Base-by-base conservation (phyloP, 177 flowering plant genomes). In the Vitis hybrid region DNA sequence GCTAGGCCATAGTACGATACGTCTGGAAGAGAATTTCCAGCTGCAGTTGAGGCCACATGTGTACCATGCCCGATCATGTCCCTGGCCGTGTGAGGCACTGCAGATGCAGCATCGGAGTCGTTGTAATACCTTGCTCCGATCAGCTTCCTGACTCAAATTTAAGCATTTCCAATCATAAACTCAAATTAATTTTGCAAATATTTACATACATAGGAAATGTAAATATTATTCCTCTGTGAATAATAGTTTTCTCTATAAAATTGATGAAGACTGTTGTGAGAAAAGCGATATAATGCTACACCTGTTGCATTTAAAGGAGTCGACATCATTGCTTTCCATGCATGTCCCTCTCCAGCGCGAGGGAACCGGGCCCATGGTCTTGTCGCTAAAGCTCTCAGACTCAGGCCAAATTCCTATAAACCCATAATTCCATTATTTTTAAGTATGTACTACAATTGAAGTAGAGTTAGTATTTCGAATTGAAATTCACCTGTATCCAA, bases 341-440 rank as follows among this genome's bases (percentile, higher is more conserved):
- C 97, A 91, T 1, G 65, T 80, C 17, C 97, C 97, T 27, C 88
- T 91, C 97, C 97, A 91, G 40, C 73, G 65, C 7, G 83, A 40
- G 1, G 97, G 97, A 64, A 91, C 71, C 0, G 88, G 86, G 52
- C 85, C 86, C 84, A 91, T 77, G 55, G 35, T 88, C 58, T 70
- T 67, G 80, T 90, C 97, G 14, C 19, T 74, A 67, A 91, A 91
- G 65, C 94, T 91, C 71, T 74, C 84, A 0, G 94, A 82, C 69
- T 91, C 97, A 9, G 97, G 97, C 94, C 97, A 90, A 62, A 91
- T 83, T 3, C 94, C 97, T 89, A 56, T 61, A 3, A 19, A 17
- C 27, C 5, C 6, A 30, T 35, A 17, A 66, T 6, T 17, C 2
- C 54, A 21, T 35, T 19, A 21, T 35, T 19, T 24, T 6, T n/a